Evolutionary conservation across 129 eudicot genomes (phyloP).

Genomic region (Saposhnikovia divaricata): DNA sequence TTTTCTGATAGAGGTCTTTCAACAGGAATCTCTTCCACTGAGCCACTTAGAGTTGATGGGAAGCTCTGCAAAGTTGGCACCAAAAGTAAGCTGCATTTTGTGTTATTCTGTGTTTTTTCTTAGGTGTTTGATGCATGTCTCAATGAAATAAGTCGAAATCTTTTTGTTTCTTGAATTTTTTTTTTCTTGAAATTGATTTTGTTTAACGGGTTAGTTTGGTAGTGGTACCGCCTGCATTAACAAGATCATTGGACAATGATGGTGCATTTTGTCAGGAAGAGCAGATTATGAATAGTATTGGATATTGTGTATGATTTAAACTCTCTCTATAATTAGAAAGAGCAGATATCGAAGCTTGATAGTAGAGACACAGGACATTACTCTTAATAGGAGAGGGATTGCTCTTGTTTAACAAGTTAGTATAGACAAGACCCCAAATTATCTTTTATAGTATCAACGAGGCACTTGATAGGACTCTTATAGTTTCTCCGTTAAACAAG

Average conservation of each 20-base stretch:
- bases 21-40: conserved; percentile 47
- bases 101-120: background rate
- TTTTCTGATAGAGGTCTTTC: conserved; percentile 57
- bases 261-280: background rate
- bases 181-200: too few relatives aligned
- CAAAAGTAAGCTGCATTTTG: conserved; percentile 38
- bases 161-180: background rate
- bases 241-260: background rate
- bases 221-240: background rate
- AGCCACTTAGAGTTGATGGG: conserved; percentile 54
- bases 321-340: background rate
- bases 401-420: background rate
- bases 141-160: background rate
- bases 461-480: background rate
- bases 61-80: conserved; percentile 50
- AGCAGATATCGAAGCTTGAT: background rate
- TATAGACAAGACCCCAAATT: too few relatives aligned
- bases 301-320: background rate
- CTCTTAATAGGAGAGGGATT: background rate
- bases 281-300: background rate
- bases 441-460: background rate
- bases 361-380: background rate
- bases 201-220: too few relatives aligned
- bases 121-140: background rate
- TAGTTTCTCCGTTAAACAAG: background rate